A percentile compares a stretch with the other conserved stretches of the same genome.
phyloP scores from a whole-genome alignment of 306 rosid genomes.

The Senna tora region DNA sequence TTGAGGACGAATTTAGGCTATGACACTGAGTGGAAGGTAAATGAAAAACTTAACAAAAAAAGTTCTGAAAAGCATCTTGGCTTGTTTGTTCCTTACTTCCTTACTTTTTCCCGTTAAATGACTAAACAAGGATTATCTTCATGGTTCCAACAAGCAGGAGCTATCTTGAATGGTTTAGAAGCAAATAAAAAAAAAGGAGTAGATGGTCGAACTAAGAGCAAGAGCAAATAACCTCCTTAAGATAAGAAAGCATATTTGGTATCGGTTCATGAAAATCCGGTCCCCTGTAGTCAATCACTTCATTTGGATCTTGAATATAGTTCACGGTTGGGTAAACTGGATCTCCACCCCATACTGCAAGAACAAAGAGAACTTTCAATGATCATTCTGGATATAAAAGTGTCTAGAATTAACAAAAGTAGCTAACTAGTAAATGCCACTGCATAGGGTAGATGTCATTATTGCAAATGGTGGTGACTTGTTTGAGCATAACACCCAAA shows the following conservation, averaged over 20 bases:
- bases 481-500: constrained; percentile 21
- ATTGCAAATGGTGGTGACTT: constrained; percentile 24
- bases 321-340: constrained; percentile 97
- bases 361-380: constrained; percentile 36
- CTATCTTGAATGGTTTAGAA: constrained; percentile 11
- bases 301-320: constrained; percentile 94
- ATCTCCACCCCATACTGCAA: constrained; percentile 99
- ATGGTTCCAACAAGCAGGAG: constrained; percentile 17
- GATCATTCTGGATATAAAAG: constrained; percentile 22
- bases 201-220: neutral
- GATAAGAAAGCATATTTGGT: constrained; percentile 73
- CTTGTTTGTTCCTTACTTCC: neutral
- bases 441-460: constrained; percentile 23
- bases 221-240: constrained; percentile 71
- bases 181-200: constrained; percentile 20
- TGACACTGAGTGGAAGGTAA: neutral
- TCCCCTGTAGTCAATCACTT: constrained; percentile 84
- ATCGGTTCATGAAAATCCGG: constrained; percentile 94
- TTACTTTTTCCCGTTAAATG: neutral
- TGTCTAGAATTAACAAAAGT: constrained; percentile 1
- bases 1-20: constrained; percentile 13
- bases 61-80: constrained; percentile 7
- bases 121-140: constrained; percentile 10
- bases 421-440: constrained; percentile 14
- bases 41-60: constrained; percentile 18